Base-by-base conservation (phyloP, 1,284 basidiomycete genomes). In the Trichosporon coremiiforme region DNA sequence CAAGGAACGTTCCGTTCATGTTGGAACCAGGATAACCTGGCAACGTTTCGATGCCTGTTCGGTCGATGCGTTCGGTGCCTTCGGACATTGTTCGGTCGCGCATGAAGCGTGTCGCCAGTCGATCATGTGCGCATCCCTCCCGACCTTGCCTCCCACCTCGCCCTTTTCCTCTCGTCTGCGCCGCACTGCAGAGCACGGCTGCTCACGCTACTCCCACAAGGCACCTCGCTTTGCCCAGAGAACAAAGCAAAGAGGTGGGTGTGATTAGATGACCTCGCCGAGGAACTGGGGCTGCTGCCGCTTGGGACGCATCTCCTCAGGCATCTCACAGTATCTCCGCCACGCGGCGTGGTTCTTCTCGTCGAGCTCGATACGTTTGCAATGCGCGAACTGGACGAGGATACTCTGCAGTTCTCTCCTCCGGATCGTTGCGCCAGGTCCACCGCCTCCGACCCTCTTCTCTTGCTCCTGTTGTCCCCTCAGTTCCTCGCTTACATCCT, bases 371-470 rank as follows among this genome's bases (percentile, higher is more conserved):
- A 71, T 66, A 17, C 41, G 4, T 4, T 10, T 38, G 10, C 71
- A 50, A 3, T 69, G 60, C 9, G 25, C 17, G 17, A 69, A 64
- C 8, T 57, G 70, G 6, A 73, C 62, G 17, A 73, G 72, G n/a
- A 73, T 67, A 17, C 41, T 55, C 22, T 68, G 41, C 64, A 73
- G 41, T 13, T 73, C 72, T 20, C 72, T 57, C 22, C 47, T 31
- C 6, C 70, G 64, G 25, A 57, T 25, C 13, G 10, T 12, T 1
- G 20, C n/a, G 2, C 2, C 25, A 4, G 22, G 20, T 45, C 22
- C 55, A 13, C 55, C 25, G 13, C 50, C 53, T 8, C 66, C 35
- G 17, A 36, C 36, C 55, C 25, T 47, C 41, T 31, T 50, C 7
- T 20, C 41, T 22, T 45, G 25, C 25, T 25, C 25, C 25, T 25